Percentiles rank a stretch among this genome's conserved stretches.
phyloP scores from a whole-genome alignment of 208 protist species.

The Borovskyia barvae region DNA sequence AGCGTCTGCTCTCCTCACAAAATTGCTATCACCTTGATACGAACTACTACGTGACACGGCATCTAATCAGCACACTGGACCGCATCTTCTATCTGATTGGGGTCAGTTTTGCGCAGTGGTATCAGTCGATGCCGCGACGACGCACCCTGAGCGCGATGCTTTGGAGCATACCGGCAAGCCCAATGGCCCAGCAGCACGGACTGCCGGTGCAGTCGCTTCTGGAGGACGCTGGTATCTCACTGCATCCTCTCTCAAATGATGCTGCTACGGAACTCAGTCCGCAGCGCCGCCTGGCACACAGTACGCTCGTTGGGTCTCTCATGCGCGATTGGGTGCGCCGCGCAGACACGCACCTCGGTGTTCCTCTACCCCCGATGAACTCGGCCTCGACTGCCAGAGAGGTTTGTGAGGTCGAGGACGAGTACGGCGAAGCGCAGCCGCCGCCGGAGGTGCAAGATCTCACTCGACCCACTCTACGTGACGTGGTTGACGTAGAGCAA shows the following conservation, averaged over 20 bases:
- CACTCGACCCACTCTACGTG: constrained; percentile 10
- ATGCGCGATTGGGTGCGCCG: neutral
- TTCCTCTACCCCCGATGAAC: neutral
- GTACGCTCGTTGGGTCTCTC: neutral
- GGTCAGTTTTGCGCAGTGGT: constrained; percentile 64
- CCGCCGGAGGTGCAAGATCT: constrained; percentile 13
- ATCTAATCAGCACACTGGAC: constrained; percentile 77
- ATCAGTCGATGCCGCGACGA: constrained; percentile 48
- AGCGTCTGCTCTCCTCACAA: constrained; percentile 35
- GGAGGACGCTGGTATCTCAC: neutral
- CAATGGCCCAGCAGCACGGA: constrained; percentile 11
- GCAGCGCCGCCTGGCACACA: no score
- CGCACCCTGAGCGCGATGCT: constrained; percentile 22
- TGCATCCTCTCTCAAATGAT: neutral
- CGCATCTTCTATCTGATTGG: constrained; percentile 77
- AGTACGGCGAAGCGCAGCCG: neutral
- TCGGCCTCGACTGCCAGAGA: neutral
- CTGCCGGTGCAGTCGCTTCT: neutral
- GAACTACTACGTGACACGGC: constrained; percentile 76
- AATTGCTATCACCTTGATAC: constrained; percentile 43
- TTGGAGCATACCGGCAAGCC: constrained; percentile 21
- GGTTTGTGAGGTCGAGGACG: neutral
- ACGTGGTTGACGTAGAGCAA: constrained; percentile 27
- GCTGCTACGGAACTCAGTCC: no score
- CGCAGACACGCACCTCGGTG: neutral